phyloP scores from a whole-genome alignment of 2,329 filamentous ascomycete species.

The Exophiala viscosa region DNA sequence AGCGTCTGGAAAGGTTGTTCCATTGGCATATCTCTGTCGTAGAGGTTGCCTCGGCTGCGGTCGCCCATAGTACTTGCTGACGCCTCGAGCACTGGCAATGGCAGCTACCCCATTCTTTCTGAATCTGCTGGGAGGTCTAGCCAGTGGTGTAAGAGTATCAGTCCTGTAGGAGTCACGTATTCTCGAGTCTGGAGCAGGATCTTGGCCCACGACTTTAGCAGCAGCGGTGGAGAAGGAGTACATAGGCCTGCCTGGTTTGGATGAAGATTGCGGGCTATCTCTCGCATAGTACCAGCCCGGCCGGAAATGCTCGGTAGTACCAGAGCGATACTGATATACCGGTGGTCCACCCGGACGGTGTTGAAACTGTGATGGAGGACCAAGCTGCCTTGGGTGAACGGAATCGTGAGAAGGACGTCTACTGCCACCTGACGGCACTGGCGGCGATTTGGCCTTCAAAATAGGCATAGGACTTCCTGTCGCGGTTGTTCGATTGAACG shows the following conservation, averaged over 20 bases:
- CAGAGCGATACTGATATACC: neutral
- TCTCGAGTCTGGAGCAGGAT: conserved; percentile 26
- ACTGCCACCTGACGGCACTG: conserved; percentile 1
- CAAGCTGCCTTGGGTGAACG: neutral
- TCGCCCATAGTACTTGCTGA: conserved; percentile 21
- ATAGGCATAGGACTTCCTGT: conserved; percentile 29
- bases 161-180: conserved; percentile 30
- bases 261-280: conserved; percentile 5
- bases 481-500: conserved; percentile 22
- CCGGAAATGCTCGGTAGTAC: conserved; percentile 24
- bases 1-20: conserved; percentile 10
- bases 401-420: conserved; percentile 9
- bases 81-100: conserved; percentile 21
- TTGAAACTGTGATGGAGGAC: conserved; percentile 1
- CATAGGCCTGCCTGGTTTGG: conserved; percentile 6
- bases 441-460: conserved; percentile 15
- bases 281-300: conserved; percentile 28
- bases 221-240: conserved; percentile 29
- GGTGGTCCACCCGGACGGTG: conserved; percentile 3
- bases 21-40: conserved; percentile 4
- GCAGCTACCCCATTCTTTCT: conserved; percentile 27
- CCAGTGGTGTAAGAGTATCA: conserved; percentile 27
- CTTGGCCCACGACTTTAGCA: conserved; percentile 23
- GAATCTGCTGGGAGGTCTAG: conserved; percentile 23
- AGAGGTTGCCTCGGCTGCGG: conserved; percentile 8